phyloP scores from a whole-genome alignment of 805 yeast species.

The Suhomyces xylopsoci region DNA sequence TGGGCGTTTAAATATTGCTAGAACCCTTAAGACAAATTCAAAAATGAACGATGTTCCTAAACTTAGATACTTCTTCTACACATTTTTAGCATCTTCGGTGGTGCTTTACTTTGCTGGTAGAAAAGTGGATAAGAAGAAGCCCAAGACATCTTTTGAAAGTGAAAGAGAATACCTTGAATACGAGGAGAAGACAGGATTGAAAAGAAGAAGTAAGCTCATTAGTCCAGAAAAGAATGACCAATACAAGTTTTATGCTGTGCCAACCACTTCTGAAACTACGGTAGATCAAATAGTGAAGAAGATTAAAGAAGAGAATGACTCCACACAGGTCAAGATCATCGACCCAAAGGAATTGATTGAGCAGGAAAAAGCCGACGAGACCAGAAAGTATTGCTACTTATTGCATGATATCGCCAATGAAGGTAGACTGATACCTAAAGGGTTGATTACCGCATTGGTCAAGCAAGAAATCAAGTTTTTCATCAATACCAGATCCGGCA shows the following conservation, averaged over 20 bases:
- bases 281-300: constrained; percentile 18
- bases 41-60: constrained; percentile 20
- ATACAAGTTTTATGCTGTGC: constrained; percentile 41
- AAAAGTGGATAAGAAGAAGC: constrained; percentile 25
- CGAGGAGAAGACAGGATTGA: constrained; percentile 50
- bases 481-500: constrained; percentile 36
- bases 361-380: constrained; percentile 40
- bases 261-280: constrained; percentile 21
- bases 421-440: constrained; percentile 35
- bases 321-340: constrained; percentile 36
- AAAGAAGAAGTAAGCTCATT: constrained; percentile 46
- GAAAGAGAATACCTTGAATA: constrained; percentile 49
- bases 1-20: background rate
- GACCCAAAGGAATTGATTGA: constrained; percentile 52
- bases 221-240: constrained; percentile 34
- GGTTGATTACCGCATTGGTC: constrained; percentile 50
- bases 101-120: constrained; percentile 29
- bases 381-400: constrained; percentile 50
- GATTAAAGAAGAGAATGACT: constrained; percentile 5
- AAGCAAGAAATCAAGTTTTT: constrained; percentile 34
- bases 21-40: background rate
- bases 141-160: constrained; percentile 37
- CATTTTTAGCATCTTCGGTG: constrained; percentile 32
- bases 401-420: constrained; percentile 41
- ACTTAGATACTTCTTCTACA: constrained; percentile 35